Evolutionary conservation across 805 yeast genomes (phyloP), one percentile per base, ranked within the genome.

Genomic region (Cyberlindnera americana): DNA sequence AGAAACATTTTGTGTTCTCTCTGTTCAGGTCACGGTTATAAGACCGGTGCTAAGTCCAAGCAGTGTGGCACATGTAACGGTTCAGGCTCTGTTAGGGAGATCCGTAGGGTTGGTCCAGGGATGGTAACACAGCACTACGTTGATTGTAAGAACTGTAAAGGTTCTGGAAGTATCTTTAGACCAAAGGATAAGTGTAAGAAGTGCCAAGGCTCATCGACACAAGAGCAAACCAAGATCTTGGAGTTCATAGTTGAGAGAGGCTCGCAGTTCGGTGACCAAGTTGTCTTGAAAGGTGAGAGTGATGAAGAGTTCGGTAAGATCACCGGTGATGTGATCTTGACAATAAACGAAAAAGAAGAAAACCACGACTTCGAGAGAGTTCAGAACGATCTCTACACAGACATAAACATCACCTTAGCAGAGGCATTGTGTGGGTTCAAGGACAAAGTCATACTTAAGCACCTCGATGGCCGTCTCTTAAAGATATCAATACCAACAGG

Each of bases 361-460:
- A 35, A 3, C 75, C 3, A 28, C 3, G 18, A 21, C 8, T 81
- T 88, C 53, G 64, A 63, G 27, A 69, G 93, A 40, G 68, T 70
- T 29, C 82, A 77, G 8, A 61, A 77, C 46, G 91, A 90, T 58
- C 62, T 93, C 36, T 76, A 75, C 49, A 72, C 86, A 3, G 66
- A 70, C 21, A 62, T 80, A 28, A 67, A 66, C 7, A 75, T 91
- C 28, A 69, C 95, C 2, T 66, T 91, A 37, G 77, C 77, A 12
- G 98, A 91, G 49, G 81, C 96, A 0, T 67, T 91, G n/a, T 75
- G 87, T 43, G 98, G 98, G 3, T 83, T 90, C 53, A 65, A 73
- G 25, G 67, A 80, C 19, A 72, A 75, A 37, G 72, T 75, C 11
- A 67, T 88, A 2, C 64, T 83, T 9, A 75, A 75, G 48, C 93